A percentile compares a stretch with the other conserved stretches of the same genome.
Evolutionary conservation across 495 filamentous ascomycete genomes (phyloP).

Genomic region (Polyplosphaeria fusca): DNA sequence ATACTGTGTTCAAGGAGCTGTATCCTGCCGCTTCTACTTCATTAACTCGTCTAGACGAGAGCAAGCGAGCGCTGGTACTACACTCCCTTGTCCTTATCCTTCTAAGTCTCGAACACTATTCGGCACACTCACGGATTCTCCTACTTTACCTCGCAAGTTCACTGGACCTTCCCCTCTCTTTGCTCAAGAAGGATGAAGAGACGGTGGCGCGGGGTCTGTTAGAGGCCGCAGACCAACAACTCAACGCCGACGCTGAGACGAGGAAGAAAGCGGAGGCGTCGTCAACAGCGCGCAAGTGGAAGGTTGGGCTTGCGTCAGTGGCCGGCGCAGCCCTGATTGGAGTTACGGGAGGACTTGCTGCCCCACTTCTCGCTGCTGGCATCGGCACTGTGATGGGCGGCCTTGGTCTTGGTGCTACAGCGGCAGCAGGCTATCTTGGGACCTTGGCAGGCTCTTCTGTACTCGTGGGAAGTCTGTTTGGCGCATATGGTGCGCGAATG

Average conservation of each 20-base stretch:
- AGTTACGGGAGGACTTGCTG: conserved; percentile 76
- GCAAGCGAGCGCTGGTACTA: conserved; percentile 38
- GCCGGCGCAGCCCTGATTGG: conserved; percentile 74
- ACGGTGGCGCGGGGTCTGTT: conserved; percentile 67
- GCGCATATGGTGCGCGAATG: conserved; percentile 83
- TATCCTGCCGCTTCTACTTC: conserved; percentile 39
- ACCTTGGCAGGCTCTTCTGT: conserved; percentile 71
- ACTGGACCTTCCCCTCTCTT: conserved; percentile 33
- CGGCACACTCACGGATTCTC: conserved; percentile 41
- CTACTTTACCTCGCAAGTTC: conserved; percentile 39
- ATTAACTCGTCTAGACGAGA: conserved; percentile 31
- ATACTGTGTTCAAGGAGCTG: conserved; percentile 29
- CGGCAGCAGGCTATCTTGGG: conserved; percentile 76
- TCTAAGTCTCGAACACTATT: conserved; percentile 43
- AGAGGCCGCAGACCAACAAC: conserved; percentile 57
- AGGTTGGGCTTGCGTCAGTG: conserved; percentile 77
- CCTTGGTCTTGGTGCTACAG: conserved; percentile 72
- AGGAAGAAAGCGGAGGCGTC: conserved; percentile 67
- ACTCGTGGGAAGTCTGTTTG: conserved; percentile 79
- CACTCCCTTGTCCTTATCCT: conserved; percentile 41
- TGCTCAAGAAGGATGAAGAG: conserved; percentile 40
- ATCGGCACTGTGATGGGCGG: conserved; percentile 80
- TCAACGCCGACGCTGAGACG: conserved; percentile 64
- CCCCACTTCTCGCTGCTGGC: conserved; percentile 76
- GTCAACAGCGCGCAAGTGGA: conserved; percentile 67